Percentiles rank a stretch among this genome's conserved stretches.
phyloP scores from a whole-genome alignment of 768 basidiomycete genomes.

The Auricularia heimuer region DNA sequence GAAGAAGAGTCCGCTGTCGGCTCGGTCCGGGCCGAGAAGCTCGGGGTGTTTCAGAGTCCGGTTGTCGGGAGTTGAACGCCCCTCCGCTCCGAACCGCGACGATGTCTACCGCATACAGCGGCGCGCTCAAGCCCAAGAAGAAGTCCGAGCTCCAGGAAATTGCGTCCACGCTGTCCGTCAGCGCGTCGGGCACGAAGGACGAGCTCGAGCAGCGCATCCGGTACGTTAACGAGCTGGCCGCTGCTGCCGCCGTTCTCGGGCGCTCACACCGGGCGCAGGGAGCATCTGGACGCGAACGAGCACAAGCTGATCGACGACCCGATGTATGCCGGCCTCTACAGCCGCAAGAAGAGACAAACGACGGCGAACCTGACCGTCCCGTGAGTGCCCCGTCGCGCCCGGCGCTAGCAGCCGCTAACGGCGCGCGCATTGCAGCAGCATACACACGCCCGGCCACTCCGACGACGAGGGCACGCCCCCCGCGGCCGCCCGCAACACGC shows the following conservation, averaged over 20 bases:
- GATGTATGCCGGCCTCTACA: constrained; percentile 45
- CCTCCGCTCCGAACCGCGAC: not conserved
- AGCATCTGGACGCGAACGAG: constrained; percentile 48
- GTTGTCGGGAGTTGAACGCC: too few relatives aligned
- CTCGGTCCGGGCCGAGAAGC: too few relatives aligned
- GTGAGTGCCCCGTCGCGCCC: not conserved
- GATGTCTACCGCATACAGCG: not conserved
- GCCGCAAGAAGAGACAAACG: constrained; percentile 7
- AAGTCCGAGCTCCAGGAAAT: constrained; percentile 59
- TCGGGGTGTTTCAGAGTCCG: too few relatives aligned
- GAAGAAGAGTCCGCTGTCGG: not conserved
- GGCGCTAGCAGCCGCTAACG: not conserved
- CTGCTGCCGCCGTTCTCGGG: not conserved
- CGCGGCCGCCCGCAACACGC: constrained; percentile 21
- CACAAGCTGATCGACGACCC: constrained; percentile 46
- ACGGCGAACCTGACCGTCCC: not conserved
- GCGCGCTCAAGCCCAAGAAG: constrained; percentile 35
- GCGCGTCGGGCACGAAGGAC: constrained; percentile 51
- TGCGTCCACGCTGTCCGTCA: constrained; percentile 36
- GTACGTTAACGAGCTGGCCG: not conserved
- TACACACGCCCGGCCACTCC: not conserved
- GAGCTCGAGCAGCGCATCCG: constrained; percentile 54
- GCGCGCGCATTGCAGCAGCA: not conserved
- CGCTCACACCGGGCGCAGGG: constrained; percentile 11
- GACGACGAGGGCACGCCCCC: constrained; percentile 17